Evolutionary conservation across 306 rosid species (phyloP), one percentile per base, ranked within the genome.

Genomic region (Lotus japonicus): DNA sequence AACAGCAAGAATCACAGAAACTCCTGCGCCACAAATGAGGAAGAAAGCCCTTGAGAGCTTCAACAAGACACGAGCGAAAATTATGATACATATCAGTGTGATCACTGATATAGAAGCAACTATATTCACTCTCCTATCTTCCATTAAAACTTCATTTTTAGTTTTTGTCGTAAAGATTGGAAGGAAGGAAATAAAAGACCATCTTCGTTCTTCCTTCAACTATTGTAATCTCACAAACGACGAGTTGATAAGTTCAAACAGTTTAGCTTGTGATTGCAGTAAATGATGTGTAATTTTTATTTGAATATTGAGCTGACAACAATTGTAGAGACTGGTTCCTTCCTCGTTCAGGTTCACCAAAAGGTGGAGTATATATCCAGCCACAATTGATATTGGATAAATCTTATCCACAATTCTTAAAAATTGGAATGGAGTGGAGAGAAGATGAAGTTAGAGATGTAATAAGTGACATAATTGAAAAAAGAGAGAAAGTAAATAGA

Each of bases 1-100:
- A 18, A 84, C 35, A 8, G 87, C 94, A 18, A 81, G 35, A 59
- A 77, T 85, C 9, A 83, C 81, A 1, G 89, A 78, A 7, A 82
- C 58, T 5, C 68, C 81, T 9, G 92, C 87, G 0, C 96, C 97
- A 21, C 78, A 82, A 1, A 91, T 78, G 51, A 88, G 87, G 51
- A 82, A 91, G 83, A 91, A 91, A 26, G 77, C 44, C 11, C 52
- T 64, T 6, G 91, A 74, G 12, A 75, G 82, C 15, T 86, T 66
- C 58, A 86, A 78, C 49, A 15, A 1, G 19, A 79, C 11, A 11
- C 85, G 85, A 43, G 86, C 77, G 5, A 87, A 73, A 12, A 77
- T 46, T 81, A 91, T 69, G 53, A 87, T 7, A 9, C 77, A 46
- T 41, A 80, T 44, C 54, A 91, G 79, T 31, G 67, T 12, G 53